These are phyloP conservation scores for Boletellus emodensis DNA, from an alignment of 768 basidiomycete species.

Conservation along the genomic window DNA sequence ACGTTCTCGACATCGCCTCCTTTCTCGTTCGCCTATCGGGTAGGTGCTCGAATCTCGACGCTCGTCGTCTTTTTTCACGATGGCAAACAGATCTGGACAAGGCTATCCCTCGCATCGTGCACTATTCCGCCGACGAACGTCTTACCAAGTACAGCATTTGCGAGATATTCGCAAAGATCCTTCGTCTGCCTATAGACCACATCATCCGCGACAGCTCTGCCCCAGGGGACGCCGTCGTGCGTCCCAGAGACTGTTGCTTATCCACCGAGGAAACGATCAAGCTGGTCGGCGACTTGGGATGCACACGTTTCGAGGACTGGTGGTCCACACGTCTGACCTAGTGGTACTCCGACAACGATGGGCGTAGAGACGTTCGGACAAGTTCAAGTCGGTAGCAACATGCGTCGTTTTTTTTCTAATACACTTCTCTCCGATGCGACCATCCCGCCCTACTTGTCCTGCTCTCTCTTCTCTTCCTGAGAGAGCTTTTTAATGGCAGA, in stretches of 20 bases:
- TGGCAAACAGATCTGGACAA: conserved; percentile 30
- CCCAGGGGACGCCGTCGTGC: conserved; percentile 62
- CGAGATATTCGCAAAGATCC: conserved; percentile 66
- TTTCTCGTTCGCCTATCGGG: conserved; percentile 77
- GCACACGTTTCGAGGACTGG: conserved; percentile 79
- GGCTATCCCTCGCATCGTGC: conserved; percentile 53
- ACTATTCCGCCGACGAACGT: conserved; percentile 79
- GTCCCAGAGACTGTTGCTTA: conserved; percentile 79
- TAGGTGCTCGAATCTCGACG: conserved; percentile 30
- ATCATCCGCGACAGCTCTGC: conserved; percentile 69
- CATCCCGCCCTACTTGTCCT: not conserved
- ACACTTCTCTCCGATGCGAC: too few relatives aligned
- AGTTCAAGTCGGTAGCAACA: too few relatives aligned
- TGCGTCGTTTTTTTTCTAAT: too few relatives aligned
- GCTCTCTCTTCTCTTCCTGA: conserved; percentile 8
- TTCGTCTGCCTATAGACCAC: conserved; percentile 68
- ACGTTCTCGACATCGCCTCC: conserved; percentile 79
- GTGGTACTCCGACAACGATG: conserved; percentile 1
- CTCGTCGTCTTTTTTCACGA: not conserved
- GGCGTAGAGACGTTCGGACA: too few relatives aligned
- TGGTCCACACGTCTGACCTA: conserved; percentile 54
- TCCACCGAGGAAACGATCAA: conserved; percentile 73
- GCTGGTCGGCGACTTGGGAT: conserved; percentile 56
- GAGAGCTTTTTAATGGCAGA: conserved; percentile 6
- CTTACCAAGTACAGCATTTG: conserved; percentile 95